phyloP scores from a whole-genome alignment of 805 yeast species.

The Kodamaea laetipori region DNA sequence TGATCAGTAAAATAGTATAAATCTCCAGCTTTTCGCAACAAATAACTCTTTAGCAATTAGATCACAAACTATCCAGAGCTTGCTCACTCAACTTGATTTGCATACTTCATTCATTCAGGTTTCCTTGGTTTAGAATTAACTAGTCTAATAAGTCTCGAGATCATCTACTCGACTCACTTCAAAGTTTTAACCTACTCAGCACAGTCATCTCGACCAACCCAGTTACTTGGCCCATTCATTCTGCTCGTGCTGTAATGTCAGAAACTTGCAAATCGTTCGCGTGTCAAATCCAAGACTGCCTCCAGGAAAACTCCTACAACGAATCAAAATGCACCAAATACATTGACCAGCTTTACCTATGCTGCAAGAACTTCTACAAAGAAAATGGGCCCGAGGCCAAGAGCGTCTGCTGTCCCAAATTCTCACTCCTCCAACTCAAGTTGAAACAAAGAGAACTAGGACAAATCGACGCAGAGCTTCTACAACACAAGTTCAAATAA shows the following conservation, averaged over 20 bases:
- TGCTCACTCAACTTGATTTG: no score
- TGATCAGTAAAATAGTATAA: no score
- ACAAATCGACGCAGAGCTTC: slow-evolving; percentile 57
- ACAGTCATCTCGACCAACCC: no score
- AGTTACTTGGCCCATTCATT: no score
- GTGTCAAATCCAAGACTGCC: slow-evolving; percentile 81
- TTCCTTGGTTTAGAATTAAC: no score
- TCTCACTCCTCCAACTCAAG: slow-evolving; percentile 61
- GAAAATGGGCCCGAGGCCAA: slow-evolving; percentile 58
- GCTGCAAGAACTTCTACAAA: slow-evolving; percentile 70
- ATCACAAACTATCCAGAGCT: no score
- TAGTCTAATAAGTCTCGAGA: no score
- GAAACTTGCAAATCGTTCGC: slow-evolving; percentile 72
- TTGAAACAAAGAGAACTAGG: slow-evolving; percentile 63
- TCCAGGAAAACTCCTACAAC: slow-evolving; percentile 60
- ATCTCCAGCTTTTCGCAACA: no score
- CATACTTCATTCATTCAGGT: no score
- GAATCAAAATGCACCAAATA: slow-evolving; percentile 72
- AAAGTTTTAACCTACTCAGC: no score
- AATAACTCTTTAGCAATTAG: no score
- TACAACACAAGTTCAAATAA: slow-evolving; percentile 13
- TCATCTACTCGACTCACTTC: no score
- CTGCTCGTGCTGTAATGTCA: neutral
- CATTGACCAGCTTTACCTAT: slow-evolving; percentile 71
- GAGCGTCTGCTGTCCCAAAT: slow-evolving; percentile 79